These are phyloP conservation scores for Candida easanensis DNA, from an alignment of 805 yeast species.

Conservation along the genomic window DNA sequence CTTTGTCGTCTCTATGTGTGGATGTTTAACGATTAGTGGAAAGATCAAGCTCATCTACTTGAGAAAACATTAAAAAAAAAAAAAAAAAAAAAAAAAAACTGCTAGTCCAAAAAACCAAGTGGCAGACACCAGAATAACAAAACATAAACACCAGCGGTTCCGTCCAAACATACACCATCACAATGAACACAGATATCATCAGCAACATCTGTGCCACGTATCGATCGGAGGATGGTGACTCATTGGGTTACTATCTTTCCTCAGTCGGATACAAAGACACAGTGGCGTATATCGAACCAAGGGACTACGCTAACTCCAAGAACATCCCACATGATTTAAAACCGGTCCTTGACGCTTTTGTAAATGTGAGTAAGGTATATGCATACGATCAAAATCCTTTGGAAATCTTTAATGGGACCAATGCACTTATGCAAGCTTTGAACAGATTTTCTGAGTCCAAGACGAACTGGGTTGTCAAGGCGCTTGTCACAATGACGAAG, in stretches of 20 bases:
- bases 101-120: too few species aligned
- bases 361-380: conserved; percentile 25
- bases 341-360: conserved; percentile 11
- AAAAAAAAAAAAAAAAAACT: background rate
- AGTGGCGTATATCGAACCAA: background rate
- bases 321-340: conserved; percentile 10
- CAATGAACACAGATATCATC: conserved; percentile 1
- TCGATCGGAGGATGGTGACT: conserved; percentile 1
- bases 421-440: conserved; percentile 42
- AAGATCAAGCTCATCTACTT: too few species aligned
- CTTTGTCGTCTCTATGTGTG: background rate
- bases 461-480: conserved; percentile 49
- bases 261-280: background rate
- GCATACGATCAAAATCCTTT: conserved; percentile 29
- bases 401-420: conserved; percentile 29
- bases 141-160: too few species aligned
- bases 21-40: background rate
- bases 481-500: conserved; percentile 39
- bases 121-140: too few species aligned
- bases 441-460: conserved; percentile 54
- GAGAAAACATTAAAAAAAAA: too few species aligned
- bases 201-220: background rate
- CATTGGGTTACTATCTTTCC: conserved; percentile 3
- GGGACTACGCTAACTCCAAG: background rate
- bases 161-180: background rate